phyloP scores from a whole-genome alignment of 1,139 yeast genomes.

The Candida sanyaensis region DNA sequence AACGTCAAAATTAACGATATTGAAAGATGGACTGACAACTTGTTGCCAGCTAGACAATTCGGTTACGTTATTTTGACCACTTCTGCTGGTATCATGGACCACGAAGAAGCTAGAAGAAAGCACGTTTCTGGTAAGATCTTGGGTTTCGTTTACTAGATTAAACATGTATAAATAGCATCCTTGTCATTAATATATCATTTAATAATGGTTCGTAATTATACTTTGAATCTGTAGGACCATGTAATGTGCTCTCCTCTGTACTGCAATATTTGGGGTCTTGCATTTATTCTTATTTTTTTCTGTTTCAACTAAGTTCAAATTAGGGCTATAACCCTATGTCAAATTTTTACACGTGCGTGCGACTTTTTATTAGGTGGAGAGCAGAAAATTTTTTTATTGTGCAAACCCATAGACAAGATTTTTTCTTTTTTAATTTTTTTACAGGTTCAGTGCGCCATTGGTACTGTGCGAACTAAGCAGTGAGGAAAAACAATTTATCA shows the following conservation, averaged over 20 bases:
- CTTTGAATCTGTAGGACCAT: background rate
- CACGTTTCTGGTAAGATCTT: slow-evolving; percentile 98
- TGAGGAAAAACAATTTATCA: slow-evolving; percentile 7
- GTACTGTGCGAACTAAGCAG: background rate
- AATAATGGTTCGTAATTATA: background rate
- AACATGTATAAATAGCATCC: slow-evolving; percentile 7
- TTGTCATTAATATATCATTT: slow-evolving; percentile 5
- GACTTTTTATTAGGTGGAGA: background rate
- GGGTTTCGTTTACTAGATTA: slow-evolving; percentile 84
- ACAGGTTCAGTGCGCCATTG: background rate
- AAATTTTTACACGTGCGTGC: slow-evolving; percentile 5
- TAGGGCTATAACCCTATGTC: slow-evolving; percentile 9
- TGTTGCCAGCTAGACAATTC: slow-evolving; percentile 98
- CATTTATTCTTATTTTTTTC: background rate
- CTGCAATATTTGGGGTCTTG: too few relatives aligned
- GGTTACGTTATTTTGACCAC: slow-evolving; percentile 97
- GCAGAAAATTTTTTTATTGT: slow-evolving; percentile 1
- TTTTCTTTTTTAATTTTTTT: background rate
- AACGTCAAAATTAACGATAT: slow-evolving; percentile 91
- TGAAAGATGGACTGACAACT: slow-evolving; percentile 97
- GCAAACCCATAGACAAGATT: slow-evolving; percentile 1
- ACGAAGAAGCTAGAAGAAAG: slow-evolving; percentile 99
- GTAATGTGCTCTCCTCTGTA: too few relatives aligned
- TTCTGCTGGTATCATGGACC: slow-evolving; percentile 99
- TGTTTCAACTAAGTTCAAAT: background rate